A percentile compares a stretch with the other conserved stretches of the same genome.
phyloP scores from a whole-genome alignment of 441 rosid genomes.

The Erodium trifolium region DNA sequence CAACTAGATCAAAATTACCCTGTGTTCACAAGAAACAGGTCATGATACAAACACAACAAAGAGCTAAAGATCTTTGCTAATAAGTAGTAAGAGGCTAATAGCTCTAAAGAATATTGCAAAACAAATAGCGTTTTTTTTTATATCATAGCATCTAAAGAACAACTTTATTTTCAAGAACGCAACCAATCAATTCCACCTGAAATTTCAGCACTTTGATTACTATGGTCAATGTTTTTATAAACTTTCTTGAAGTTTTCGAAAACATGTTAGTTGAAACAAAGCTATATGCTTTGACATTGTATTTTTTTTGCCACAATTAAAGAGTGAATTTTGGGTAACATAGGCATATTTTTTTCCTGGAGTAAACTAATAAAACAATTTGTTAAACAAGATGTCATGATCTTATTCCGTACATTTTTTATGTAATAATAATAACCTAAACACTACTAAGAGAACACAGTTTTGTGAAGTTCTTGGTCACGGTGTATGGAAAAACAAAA shows the following conservation, averaged over 20 bases:
- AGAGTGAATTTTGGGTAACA: neutral
- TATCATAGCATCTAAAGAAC: too few species aligned
- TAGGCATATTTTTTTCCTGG: neutral
- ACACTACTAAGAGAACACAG: neutral
- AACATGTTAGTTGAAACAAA: neutral
- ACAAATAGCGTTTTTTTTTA: neutral
- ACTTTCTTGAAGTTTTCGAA: neutral
- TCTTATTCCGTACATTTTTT: neutral
- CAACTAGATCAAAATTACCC: constrained; percentile 97
- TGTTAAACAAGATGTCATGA: neutral
- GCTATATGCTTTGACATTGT: neutral
- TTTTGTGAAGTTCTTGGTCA: neutral
- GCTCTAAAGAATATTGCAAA: neutral
- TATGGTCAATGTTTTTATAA: neutral
- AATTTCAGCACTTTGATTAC: neutral
- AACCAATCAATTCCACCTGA: neutral
- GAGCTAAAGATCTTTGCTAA: neutral
- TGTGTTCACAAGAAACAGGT: constrained; percentile 25
- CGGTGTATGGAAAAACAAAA: neutral
- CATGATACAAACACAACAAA: neutral
- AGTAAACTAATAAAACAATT: neutral
- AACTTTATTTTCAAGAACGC: neutral
- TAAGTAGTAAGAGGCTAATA: neutral
- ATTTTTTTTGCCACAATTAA: neutral
- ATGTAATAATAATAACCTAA: too few species aligned